Evolutionary conservation across 768 basidiomycete species (phyloP).

Genomic region (Leccinum subgranulosum): DNA sequence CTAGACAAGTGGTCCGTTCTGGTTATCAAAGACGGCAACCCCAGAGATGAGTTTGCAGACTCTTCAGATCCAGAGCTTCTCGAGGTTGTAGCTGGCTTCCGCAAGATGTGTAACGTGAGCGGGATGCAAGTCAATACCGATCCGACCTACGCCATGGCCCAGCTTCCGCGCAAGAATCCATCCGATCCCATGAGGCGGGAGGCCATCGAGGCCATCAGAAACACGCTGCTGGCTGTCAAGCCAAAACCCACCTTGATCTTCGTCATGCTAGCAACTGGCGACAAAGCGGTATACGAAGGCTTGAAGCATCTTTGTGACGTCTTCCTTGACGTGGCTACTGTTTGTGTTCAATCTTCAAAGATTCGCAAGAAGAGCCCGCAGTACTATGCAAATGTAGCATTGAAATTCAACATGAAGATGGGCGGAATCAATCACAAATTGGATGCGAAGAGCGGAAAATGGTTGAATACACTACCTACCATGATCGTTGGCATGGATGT

Average conservation of each 20-base stretch:
- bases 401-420: conserved; percentile 55
- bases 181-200: conserved; percentile 51
- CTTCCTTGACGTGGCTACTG: conserved; percentile 50
- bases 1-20: conserved; percentile 68
- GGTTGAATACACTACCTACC: conserved; percentile 40
- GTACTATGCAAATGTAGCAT: conserved; percentile 53
- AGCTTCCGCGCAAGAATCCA: conserved; percentile 49
- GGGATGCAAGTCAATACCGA: conserved; percentile 53
- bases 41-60: conserved; percentile 57
- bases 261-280: conserved; percentile 45
- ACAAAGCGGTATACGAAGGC: conserved; percentile 49
- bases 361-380: conserved; percentile 60
- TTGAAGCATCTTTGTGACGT: conserved; percentile 53
- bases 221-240: conserved; percentile 34
- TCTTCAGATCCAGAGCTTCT: conserved; percentile 52
- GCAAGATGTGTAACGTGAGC: conserved; percentile 55
- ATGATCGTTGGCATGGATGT: conserved; percentile 63
- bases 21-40: conserved; percentile 53
- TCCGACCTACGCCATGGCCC: conserved; percentile 33
- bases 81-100: conserved; percentile 49
- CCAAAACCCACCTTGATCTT: conserved; percentile 44
- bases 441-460: conserved; percentile 35
- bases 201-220: conserved; percentile 48
- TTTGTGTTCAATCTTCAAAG: conserved; percentile 72
- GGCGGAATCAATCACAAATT: conserved; percentile 52